A percentile compares a stretch with the other conserved stretches of the same genome.
phyloP scores from a whole-genome alignment of 164 flowering plant genomes.

The Paratinospora sagittata region DNA sequence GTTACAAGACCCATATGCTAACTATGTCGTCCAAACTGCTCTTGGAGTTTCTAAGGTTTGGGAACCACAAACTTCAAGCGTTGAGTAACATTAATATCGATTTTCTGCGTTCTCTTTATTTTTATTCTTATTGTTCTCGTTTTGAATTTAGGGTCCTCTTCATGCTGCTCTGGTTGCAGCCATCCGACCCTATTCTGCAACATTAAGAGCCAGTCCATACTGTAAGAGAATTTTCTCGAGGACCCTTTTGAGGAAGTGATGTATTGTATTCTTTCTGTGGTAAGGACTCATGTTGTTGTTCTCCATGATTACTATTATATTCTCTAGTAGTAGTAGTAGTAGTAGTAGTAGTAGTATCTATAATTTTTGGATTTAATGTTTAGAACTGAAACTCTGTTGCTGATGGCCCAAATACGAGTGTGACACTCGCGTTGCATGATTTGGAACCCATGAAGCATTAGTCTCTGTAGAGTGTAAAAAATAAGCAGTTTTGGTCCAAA shows the following conservation, averaged over 20 bases:
- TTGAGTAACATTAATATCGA: not conserved
- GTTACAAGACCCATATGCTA: slow-evolving; percentile 43
- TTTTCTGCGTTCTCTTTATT: not conserved
- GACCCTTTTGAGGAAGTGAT: slow-evolving; percentile 26
- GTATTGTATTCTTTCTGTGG: slow-evolving; percentile 21
- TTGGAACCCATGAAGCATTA: slow-evolving; percentile 10
- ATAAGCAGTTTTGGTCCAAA: slow-evolving; percentile 23
- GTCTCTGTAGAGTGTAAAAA: slow-evolving; percentile 17
- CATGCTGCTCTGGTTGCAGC: slow-evolving; percentile 37
- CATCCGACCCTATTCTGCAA: slow-evolving; percentile 30
- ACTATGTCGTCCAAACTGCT: slow-evolving; percentile 46
- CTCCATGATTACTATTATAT: slow-evolving; percentile 10
- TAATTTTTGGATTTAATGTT: not conserved
- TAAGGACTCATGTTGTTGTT: slow-evolving; percentile 24
- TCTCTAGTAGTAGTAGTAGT: not conserved
- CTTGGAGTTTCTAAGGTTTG: slow-evolving; percentile 36
- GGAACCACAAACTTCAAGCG: not conserved
- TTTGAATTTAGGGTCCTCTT: slow-evolving; percentile 37
- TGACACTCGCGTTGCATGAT: not conserved
- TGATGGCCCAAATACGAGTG: slow-evolving; percentile 2
- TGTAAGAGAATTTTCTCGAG: slow-evolving; percentile 56
- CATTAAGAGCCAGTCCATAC: slow-evolving; percentile 43
- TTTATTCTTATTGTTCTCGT: not conserved
- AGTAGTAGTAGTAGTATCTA: slow-evolving; percentile 5
- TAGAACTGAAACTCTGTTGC: not conserved